Conservation (phyloP, 2,329 filamentous ascomycete species). For the Talaromyces sp. region DNA sequence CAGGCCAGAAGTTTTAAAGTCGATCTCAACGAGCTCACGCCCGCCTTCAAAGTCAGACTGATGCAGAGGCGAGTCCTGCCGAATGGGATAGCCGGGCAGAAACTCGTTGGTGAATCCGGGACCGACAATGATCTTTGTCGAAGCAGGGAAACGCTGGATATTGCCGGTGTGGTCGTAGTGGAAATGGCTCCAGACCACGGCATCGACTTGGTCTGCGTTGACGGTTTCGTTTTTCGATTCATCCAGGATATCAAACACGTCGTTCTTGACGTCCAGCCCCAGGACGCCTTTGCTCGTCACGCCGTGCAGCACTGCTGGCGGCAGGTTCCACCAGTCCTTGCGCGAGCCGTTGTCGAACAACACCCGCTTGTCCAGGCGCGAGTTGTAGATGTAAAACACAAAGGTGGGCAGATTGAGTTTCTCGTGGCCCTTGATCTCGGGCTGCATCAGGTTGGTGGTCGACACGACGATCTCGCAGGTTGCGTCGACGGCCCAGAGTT, state of each 20-base stretch:
- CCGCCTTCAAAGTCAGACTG: conserved; percentile 30
- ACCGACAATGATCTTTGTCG: conserved; percentile 43
- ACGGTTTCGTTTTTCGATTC: conserved; percentile 14
- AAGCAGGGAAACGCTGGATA: conserved; percentile 36
- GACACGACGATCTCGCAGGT: conserved; percentile 17
- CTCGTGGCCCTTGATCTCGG: conserved; percentile 17
- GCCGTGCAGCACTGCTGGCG: conserved; percentile 16
- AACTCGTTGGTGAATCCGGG: conserved; percentile 43
- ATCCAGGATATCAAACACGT: conserved; percentile 28
- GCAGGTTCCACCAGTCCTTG: conserved; percentile 26
- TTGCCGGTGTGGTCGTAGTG: conserved; percentile 49
- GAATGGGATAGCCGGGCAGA: conserved; percentile 41
- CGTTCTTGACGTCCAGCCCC: conserved; percentile 19
- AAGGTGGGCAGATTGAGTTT: conserved; percentile 19
- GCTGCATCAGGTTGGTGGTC: conserved; percentile 15
- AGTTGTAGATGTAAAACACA: conserved; percentile 17
- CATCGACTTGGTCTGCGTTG: conserved; percentile 26
- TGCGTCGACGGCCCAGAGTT: conserved; percentile 17
- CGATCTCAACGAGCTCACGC: conserved; percentile 19
- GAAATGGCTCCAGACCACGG: conserved; percentile 42
- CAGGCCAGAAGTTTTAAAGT: conserved; percentile 13
- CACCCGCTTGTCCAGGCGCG: conserved; percentile 15
- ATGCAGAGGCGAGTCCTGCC: conserved; percentile 29
- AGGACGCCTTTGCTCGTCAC: conserved; percentile 16
- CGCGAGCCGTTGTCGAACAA: conserved; percentile 25